These are phyloP conservation scores for Angophora floribunda DNA, from an alignment of 345 rosid species.

Conservation along the genomic window DNA sequence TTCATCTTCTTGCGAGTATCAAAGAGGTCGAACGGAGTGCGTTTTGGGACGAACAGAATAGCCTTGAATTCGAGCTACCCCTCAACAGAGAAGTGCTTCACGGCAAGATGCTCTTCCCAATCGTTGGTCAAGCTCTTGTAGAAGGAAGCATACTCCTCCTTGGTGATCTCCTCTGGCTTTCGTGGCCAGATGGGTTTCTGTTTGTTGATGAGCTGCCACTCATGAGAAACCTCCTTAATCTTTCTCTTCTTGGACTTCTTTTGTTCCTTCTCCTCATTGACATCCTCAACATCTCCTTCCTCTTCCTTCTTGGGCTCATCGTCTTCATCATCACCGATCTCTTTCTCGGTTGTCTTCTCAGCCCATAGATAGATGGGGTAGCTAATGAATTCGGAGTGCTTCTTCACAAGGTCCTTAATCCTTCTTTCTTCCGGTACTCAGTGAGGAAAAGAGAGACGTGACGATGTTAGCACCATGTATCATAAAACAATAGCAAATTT, in stretches of 20 bases:
- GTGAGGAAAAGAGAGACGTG: neutral
- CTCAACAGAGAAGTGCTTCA: conserved; percentile 40
- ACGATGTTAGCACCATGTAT: too few species aligned
- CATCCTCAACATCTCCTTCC: conserved; percentile 30
- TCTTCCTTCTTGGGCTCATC: conserved; percentile 38
- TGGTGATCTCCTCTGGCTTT: conserved; percentile 35
- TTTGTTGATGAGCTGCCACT: conserved; percentile 46
- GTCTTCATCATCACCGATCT: conserved; percentile 37
- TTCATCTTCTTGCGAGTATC: conserved; percentile 36
- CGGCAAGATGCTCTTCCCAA: conserved; percentile 42
- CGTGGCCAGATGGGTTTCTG: conserved; percentile 45
- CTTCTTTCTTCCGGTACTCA: conserved; percentile 36
- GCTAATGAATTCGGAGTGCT: conserved; percentile 43
- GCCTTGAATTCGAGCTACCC: conserved; percentile 44
- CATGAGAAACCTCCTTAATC: conserved; percentile 36
- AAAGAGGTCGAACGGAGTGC: conserved; percentile 35
- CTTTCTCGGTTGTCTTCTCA: conserved; percentile 40
- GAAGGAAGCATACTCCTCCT: conserved; percentile 39
- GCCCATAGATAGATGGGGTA: conserved; percentile 38
- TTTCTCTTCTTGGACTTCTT: conserved; percentile 34
- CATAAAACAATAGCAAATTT: neutral
- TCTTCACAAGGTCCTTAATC: conserved; percentile 41
- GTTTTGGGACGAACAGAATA: conserved; percentile 26
- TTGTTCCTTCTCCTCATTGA: conserved; percentile 34
- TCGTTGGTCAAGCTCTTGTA: conserved; percentile 39